These are phyloP conservation scores for Pyracantha coccinea DNA, from an alignment of 331 rosid species.

Conservation along the genomic window DNA sequence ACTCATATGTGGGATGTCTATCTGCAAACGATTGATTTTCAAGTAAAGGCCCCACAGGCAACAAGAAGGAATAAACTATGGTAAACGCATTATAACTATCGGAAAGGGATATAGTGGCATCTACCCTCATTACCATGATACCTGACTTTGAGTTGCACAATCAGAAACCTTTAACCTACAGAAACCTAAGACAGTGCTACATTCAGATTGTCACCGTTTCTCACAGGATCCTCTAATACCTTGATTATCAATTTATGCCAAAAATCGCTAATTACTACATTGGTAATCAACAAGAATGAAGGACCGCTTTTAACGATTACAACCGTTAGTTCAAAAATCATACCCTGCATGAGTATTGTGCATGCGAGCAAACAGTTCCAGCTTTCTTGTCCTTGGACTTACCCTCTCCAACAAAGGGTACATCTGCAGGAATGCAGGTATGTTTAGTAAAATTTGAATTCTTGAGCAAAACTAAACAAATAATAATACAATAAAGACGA, in stretches of 20 bases:
- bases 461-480: background rate
- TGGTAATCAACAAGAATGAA: background rate
- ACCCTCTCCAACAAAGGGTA: constrained; percentile 94
- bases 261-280: background rate
- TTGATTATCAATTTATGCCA: background rate
- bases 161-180: background rate
- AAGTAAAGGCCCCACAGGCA: background rate
- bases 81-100: background rate
- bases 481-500: background rate
- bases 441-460: too few relatives aligned
- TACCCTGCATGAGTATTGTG: constrained; percentile 99
- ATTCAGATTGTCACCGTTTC: background rate
- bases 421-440: constrained; percentile 48
- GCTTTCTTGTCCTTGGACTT: constrained; percentile 96
- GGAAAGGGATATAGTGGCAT: background rate
- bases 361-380: constrained; percentile 96
- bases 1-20: background rate
- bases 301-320: background rate
- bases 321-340: constrained; percentile 16
- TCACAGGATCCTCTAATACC: background rate
- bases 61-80: background rate
- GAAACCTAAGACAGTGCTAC: background rate
- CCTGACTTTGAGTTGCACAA: background rate
- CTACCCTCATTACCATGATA: background rate
- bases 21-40: background rate